Evolutionary conservation across 1,139 yeast species (phyloP).

Genomic region (Suhomyces maxii): DNA sequence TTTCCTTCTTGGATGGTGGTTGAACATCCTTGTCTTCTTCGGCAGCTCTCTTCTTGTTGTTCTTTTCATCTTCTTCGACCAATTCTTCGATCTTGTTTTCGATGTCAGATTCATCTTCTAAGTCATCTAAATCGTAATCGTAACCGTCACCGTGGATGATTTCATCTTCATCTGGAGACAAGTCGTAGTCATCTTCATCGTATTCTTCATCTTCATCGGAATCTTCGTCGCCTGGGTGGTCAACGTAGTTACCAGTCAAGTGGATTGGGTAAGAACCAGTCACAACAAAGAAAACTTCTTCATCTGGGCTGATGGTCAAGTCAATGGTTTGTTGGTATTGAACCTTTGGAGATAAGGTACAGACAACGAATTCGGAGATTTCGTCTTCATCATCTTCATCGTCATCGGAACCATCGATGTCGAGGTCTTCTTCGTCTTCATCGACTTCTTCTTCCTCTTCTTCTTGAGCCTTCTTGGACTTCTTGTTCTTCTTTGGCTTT

Average conservation of each 20-base stretch:
- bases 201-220: slow-evolving; percentile 54
- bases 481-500: slow-evolving; percentile 23
- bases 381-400: slow-evolving; percentile 54
- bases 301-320: slow-evolving; percentile 87
- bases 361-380: slow-evolving; percentile 74
- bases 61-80: slow-evolving; percentile 55
- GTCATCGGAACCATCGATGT: slow-evolving; percentile 61
- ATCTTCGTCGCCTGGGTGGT: slow-evolving; percentile 84
- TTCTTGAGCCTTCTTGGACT: slow-evolving; percentile 19
- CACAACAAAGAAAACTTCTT: slow-evolving; percentile 90
- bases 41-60: slow-evolving; percentile 36
- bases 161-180: slow-evolving; percentile 93
- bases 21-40: slow-evolving; percentile 23
- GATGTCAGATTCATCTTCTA: slow-evolving; percentile 58
- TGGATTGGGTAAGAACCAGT: slow-evolving; percentile 95
- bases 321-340: slow-evolving; percentile 91
- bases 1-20: slow-evolving; percentile 43
- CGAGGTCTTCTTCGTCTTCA: slow-evolving; percentile 52
- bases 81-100: slow-evolving; percentile 59
- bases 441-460: slow-evolving; percentile 37
- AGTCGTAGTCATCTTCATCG: slow-evolving; percentile 71
- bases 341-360: slow-evolving; percentile 84
- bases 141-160: slow-evolving; percentile 38
- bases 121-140: slow-evolving; percentile 56
- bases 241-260: slow-evolving; percentile 91